Evolutionary conservation across 2,329 filamentous ascomycete species (phyloP), one percentile per base, ranked within the genome.

Genomic region (Colletotrichum somersetense): DNA sequence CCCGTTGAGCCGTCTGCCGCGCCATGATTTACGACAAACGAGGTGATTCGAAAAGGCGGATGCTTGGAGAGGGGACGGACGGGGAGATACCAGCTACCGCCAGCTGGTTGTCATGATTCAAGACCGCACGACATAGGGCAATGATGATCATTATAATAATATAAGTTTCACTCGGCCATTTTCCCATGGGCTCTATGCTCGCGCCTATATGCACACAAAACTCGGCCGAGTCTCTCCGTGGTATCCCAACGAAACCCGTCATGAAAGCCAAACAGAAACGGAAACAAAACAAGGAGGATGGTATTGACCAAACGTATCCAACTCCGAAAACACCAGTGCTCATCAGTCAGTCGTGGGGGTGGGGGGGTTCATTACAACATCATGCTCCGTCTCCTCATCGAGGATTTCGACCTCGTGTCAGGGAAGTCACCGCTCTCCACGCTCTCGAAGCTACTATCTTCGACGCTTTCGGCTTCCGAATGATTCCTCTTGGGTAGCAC

Each of bases 1-100:
- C 91, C 91, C 50, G 89, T 91, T 67, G 88, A 90, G 76, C 87
- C 89, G 44, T 84, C 86, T 62, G 84, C 83, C 26, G 81, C 84
- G 64, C 85, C 87, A 78, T 89, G 83, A 86, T n/a, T 20, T 20
- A 35, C 5, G 42, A 50, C n/a, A 63, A n/a, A 35, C 26, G 61
- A 53, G 16, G n/a, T 26, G 35, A 33, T 65, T n/a, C 33, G 30
- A 56, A 18, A 44, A 59, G 35, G 55, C 62, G 40, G 58, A 26
- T 30, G 53, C 42, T 69, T 44, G 62, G 53, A 59, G 50, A 63
- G 44, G 50, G 42, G 18, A 52, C 20, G 66, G 52, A 23, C 50
- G 44, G 35, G 40, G 40, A 46, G 44, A 20, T 46, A 42, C 55
- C 66, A 69, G 66, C 55, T 53, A 55, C 42, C 33, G n/a, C 38